Evolutionary conservation across 2,329 filamentous ascomycete species (phyloP).

Genomic region (Lecanoromycetidae sp.): DNA sequence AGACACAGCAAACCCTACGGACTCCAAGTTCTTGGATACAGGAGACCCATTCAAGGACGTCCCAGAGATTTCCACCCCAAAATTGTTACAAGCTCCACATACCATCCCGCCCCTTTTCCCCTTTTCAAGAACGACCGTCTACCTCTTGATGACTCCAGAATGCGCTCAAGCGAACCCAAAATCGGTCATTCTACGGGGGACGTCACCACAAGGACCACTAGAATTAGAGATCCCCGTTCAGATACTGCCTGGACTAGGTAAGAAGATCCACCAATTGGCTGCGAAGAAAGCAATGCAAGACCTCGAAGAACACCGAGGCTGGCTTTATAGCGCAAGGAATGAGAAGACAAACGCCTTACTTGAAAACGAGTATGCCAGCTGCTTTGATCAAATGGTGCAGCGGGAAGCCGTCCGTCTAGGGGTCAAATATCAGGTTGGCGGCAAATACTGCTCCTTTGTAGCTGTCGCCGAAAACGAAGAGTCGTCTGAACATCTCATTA

Average conservation of each 20-base stretch:
- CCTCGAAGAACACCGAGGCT: conserved; percentile 57
- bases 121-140: conserved; percentile 53
- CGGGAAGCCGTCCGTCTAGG: conserved; percentile 56
- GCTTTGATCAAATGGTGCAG: conserved; percentile 49
- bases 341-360: conserved; percentile 30
- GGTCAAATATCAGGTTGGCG: conserved; percentile 52
- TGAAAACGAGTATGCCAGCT: conserved; percentile 36
- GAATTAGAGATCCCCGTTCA: conserved; percentile 53
- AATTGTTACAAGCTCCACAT: conserved; percentile 53
- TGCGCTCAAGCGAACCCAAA: conserved; percentile 37
- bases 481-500: no score
- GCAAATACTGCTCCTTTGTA: conserved; percentile 63
- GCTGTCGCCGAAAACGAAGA: conserved; percentile 44
- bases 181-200: conserved; percentile 48
- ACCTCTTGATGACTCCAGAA: conserved; percentile 49
- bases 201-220: conserved; percentile 45
- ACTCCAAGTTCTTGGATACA: no score
- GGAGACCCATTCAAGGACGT: no score
- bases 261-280: conserved; percentile 58
- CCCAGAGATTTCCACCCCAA: no score
- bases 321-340: conserved; percentile 44
- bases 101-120: conserved; percentile 53
- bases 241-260: conserved; percentile 32
- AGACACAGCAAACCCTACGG: no score
- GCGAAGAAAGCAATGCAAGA: conserved; percentile 56